Evolutionary conservation across 345 rosid genomes (phyloP).

Genomic region (Diplotaxis tenuifolia): DNA sequence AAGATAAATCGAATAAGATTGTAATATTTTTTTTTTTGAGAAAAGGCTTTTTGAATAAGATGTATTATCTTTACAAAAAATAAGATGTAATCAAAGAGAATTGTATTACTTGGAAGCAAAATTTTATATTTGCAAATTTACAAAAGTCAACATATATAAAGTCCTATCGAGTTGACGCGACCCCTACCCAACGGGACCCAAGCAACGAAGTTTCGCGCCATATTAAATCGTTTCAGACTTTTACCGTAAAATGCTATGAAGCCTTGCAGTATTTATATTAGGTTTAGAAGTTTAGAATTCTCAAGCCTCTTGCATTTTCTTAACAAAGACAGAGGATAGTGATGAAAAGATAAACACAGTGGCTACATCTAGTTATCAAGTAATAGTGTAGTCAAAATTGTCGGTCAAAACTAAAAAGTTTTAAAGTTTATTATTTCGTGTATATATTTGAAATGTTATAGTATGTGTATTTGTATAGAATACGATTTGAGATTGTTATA

Average conservation of each 20-base stretch:
- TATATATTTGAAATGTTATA: neutral
- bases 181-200: constrained; percentile 8
- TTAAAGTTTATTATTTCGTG: neutral
- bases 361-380: neutral
- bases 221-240: neutral
- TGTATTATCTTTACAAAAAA: neutral
- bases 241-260: neutral
- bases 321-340: neutral
- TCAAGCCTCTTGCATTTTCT: neutral
- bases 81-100: neutral
- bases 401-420: neutral
- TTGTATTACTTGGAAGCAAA: neutral
- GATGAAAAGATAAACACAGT: neutral
- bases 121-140: constrained; percentile 1
- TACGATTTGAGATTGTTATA: neutral
- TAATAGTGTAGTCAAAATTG: neutral
- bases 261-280: neutral
- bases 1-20: neutral
- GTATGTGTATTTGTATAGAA: neutral
- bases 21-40: too few species aligned
- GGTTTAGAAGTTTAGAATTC: neutral
- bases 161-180: constrained; percentile 25
- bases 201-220: constrained; percentile 19
- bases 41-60: too few species aligned
- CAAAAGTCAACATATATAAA: constrained; percentile 29